Conservation (phyloP, 768 basidiomycete genomes). For the Leccinum variicolor region DNA sequence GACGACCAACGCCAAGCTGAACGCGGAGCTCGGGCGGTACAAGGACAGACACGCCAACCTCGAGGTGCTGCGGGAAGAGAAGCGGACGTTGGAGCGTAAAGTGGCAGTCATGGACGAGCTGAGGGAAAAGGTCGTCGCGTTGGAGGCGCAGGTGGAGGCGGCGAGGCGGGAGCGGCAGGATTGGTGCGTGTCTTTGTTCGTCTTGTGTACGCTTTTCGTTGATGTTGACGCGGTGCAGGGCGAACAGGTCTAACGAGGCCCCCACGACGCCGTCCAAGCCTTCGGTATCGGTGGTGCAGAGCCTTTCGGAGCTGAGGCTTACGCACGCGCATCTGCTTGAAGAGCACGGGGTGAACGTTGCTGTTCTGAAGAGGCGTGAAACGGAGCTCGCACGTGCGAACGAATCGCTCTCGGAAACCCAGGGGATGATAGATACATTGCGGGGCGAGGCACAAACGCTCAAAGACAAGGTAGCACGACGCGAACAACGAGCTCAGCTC, state of each 20-base stretch:
- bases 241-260: constrained; percentile 31
- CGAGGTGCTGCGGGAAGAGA: constrained; percentile 74
- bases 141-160: constrained; percentile 68
- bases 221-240: constrained; percentile 29
- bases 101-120: constrained; percentile 49
- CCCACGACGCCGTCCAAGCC: constrained; percentile 40
- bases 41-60: constrained; percentile 56
- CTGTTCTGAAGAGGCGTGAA: constrained; percentile 52
- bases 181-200: constrained; percentile 42
- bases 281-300: constrained; percentile 54
- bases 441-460: constrained; percentile 37
- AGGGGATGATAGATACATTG: constrained; percentile 30
- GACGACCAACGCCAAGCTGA: constrained; percentile 51
- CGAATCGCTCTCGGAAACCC: constrained; percentile 35
- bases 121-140: constrained; percentile 48
- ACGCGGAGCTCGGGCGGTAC: constrained; percentile 49
- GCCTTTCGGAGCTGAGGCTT: constrained; percentile 57
- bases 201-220: neutral
- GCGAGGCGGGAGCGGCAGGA: constrained; percentile 53
- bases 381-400: constrained; percentile 44
- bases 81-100: constrained; percentile 57
- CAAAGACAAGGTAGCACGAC: constrained; percentile 36
- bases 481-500: constrained; percentile 39
- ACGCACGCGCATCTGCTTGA: constrained; percentile 63
- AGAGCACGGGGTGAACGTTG: constrained; percentile 57